A percentile compares a stretch with the other conserved stretches of the same genome.
These are phyloP conservation scores for Gnaphalium uliginosum DNA, from an alignment of 129 eudicot genomes.

Conservation along the genomic window DNA sequence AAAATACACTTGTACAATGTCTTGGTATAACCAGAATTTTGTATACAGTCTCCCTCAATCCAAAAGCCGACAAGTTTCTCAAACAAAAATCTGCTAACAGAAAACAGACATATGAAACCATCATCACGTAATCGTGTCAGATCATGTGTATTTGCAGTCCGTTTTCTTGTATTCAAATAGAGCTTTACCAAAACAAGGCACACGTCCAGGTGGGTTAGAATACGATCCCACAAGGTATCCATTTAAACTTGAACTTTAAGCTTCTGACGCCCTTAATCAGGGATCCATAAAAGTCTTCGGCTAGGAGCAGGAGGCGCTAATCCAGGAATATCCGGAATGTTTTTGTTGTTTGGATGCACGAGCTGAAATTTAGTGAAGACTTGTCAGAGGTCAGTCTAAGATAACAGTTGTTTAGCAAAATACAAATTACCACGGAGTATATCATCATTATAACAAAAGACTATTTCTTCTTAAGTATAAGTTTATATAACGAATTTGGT, in stretches of 20 bases:
- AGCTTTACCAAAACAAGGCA: slow-evolving; percentile 15
- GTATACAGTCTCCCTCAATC: slow-evolving; percentile 26
- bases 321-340: slow-evolving; percentile 84
- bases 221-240: slow-evolving; percentile 9
- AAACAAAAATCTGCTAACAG: slow-evolving; percentile 25
- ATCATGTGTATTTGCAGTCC: slow-evolving; percentile 12
- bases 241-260: slow-evolving; percentile 14
- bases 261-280: slow-evolving; percentile 25
- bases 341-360: slow-evolving; percentile 75
- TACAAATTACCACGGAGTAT: background rate
- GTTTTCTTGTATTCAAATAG: slow-evolving; percentile 8
- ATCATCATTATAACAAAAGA: background rate
- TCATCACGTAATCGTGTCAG: background rate
- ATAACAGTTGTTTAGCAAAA: background rate
- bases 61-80: slow-evolving; percentile 29
- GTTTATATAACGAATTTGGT: background rate
- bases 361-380: slow-evolving; percentile 44
- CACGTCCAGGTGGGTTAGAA: background rate
- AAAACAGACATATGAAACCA: background rate
- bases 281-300: slow-evolving; percentile 67
- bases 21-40: slow-evolving; percentile 24
- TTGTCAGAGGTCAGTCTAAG: too few relatives aligned
- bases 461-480: background rate
- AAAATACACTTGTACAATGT: slow-evolving; percentile 27
- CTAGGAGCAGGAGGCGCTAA: slow-evolving; percentile 87